Conservation (phyloP, 2,329 filamentous ascomycete species). For the Hawksworthiomyces lignivorus region DNA sequence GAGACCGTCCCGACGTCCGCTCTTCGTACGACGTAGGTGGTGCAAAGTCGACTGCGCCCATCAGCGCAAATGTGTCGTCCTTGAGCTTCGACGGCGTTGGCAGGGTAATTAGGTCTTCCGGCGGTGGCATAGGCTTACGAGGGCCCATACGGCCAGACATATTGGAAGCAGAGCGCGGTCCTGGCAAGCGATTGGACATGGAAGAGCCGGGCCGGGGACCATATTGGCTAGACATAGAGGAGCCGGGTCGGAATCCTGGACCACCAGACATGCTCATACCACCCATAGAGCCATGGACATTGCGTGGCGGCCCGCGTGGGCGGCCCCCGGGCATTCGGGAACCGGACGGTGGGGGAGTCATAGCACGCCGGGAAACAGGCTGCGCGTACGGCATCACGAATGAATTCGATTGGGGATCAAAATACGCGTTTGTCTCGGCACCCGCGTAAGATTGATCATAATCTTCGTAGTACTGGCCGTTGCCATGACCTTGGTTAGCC, state of each 20-base stretch:
- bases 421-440: conserved; percentile 55
- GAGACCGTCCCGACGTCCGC: conserved; percentile 59
- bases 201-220: conserved; percentile 58
- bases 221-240: conserved; percentile 20
- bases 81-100: conserved; percentile 79
- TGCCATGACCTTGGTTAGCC: conserved; percentile 12
- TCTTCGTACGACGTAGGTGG: conserved; percentile 64
- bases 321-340: conserved; percentile 32
- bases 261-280: conserved; percentile 36
- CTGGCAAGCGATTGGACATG: conserved; percentile 36
- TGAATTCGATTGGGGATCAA: conserved; percentile 58
- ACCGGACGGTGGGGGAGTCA: conserved; percentile 78
- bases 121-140: conserved; percentile 56
- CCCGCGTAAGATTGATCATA: conserved; percentile 60
- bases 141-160: conserved; percentile 36
- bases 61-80: conserved; percentile 68
- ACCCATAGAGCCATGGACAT: conserved; percentile 40
- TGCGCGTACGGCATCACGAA: conserved; percentile 81
- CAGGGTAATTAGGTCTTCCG: conserved; percentile 62
- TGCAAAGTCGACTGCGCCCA: conserved; percentile 72
- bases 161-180: conserved; percentile 43
- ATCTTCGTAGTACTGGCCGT: conserved; percentile 61
- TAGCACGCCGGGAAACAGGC: conserved; percentile 78
- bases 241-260: conserved; percentile 22
- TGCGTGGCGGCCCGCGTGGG: conserved; percentile 26